These are phyloP conservation scores for Stephanodiscus minutulus DNA, from an alignment of 108 stramenopile genomes.

Conservation along the genomic window DNA sequence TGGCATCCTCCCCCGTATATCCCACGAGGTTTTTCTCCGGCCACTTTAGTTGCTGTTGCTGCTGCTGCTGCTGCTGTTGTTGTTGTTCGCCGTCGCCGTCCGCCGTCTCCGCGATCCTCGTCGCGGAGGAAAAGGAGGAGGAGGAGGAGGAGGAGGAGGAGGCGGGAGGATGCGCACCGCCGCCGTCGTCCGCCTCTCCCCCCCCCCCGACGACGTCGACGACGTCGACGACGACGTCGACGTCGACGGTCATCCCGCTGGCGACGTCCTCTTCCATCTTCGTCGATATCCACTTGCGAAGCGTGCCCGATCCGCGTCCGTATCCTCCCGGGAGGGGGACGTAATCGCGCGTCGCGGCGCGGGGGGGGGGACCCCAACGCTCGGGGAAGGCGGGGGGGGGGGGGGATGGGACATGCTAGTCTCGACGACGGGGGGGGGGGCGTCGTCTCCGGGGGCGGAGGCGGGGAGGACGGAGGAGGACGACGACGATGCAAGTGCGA, in stretches of 20 bases:
- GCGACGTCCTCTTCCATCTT: slow-evolving; percentile 33
- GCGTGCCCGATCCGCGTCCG: slow-evolving; percentile 29
- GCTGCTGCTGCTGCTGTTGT: no score
- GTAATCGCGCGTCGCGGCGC: slow-evolving; percentile 28
- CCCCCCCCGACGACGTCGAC: not conserved
- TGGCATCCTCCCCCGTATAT: slow-evolving; percentile 53
- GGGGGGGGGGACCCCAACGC: slow-evolving; percentile 16
- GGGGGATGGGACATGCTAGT: not conserved
- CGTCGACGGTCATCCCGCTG: no score
- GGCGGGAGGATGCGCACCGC: no score
- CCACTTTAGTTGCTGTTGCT: slow-evolving; percentile 8
- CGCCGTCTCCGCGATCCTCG: not conserved
- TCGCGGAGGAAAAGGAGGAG: not conserved
- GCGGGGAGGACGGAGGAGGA: not conserved
- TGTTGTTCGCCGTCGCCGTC: not conserved
- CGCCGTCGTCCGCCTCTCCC: no score
- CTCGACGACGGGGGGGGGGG: not conserved
- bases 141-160: not conserved
- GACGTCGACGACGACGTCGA: no score
- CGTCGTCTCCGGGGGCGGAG: not conserved
- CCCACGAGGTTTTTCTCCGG: slow-evolving; percentile 38
- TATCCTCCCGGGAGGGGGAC: slow-evolving; percentile 28
- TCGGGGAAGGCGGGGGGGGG: slow-evolving; percentile 6
- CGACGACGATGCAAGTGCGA: not conserved
- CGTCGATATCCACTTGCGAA: slow-evolving; percentile 29